Evolutionary conservation across 2,329 filamentous ascomycete genomes (phyloP).

Genomic region (Penicillium sp.): DNA sequence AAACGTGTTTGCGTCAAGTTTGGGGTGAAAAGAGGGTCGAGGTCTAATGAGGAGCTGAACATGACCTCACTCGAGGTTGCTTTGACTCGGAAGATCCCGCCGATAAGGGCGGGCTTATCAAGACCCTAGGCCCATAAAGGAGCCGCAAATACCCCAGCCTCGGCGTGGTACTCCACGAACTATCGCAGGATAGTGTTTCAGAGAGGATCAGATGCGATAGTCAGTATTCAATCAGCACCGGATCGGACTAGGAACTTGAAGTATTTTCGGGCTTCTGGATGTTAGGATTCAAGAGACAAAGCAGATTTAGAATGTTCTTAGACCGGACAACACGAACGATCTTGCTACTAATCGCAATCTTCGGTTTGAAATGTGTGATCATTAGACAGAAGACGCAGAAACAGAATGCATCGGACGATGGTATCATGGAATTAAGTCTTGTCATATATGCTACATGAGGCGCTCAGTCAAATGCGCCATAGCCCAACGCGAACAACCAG

Average conservation of each 20-base stretch:
- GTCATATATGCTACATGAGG: conserved; percentile 34
- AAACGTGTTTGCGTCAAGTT: neutral
- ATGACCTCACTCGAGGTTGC: conserved; percentile 23
- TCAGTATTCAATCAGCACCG: neutral
- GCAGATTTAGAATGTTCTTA: neutral
- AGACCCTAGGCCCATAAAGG: neutral
- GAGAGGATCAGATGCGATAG: neutral
- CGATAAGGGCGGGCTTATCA: conserved; percentile 29
- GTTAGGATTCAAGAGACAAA: neutral
- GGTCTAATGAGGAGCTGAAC: conserved; percentile 4
- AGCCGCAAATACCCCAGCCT: conserved; percentile 3
- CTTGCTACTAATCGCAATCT: neutral
- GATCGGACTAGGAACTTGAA: too few species aligned
- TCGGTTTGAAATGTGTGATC: neutral
- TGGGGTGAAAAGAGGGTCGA: neutral
- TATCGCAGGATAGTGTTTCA: too few species aligned
- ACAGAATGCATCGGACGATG: conserved; percentile 10
- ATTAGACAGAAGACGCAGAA: neutral
- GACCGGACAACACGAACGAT: neutral
- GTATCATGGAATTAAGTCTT: conserved; percentile 33
- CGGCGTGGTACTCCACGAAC: neutral
- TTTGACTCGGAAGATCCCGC: conserved; percentile 23
- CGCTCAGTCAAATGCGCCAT: conserved; percentile 27
- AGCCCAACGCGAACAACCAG: conserved; percentile 26
- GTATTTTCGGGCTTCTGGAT: neutral